A percentile compares a stretch with the other conserved stretches of the same genome.
These are phyloP conservation scores for Calocera cornea DNA, from an alignment of 768 basidiomycete species.

Conservation along the genomic window DNA sequence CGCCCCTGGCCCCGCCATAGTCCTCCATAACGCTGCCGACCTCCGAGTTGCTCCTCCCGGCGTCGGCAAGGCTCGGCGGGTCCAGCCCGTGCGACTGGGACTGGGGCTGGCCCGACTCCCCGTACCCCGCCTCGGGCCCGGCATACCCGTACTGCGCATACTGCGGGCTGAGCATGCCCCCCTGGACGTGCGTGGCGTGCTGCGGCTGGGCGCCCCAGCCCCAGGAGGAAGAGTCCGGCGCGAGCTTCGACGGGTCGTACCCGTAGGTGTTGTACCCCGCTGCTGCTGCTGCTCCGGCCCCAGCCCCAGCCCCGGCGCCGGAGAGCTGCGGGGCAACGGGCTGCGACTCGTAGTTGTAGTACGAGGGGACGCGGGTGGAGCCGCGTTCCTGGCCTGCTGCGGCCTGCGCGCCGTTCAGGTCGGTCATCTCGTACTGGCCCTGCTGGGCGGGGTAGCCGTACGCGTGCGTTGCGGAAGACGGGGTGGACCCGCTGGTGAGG, in stretches of 20 bases:
- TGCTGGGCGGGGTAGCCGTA: neutral
- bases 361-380: neutral
- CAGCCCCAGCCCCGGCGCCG: too few species aligned
- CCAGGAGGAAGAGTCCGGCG: neutral
- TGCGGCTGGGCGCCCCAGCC: conserved; percentile 1
- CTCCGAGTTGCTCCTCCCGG: neutral
- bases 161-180: neutral
- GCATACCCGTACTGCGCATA: conserved; percentile 3
- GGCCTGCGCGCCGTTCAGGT: neutral
- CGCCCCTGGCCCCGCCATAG: neutral
- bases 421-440: neutral
- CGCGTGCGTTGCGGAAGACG: neutral
- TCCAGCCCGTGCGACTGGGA: too few species aligned
- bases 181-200: neutral
- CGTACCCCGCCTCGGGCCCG: neutral
- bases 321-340: neutral
- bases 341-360: conserved; percentile 4
- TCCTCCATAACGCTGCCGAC: neutral
- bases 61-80: too few species aligned
- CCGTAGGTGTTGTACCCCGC: neutral
- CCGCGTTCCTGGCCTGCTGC: neutral
- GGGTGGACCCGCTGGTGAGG: neutral
- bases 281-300: too few species aligned
- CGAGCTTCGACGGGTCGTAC: neutral
- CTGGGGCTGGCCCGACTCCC: too few species aligned